A percentile compares a stretch with the other conserved stretches of the same genome.
Conservation (phyloP, 495 filamentous ascomycete genomes). For the Xylaria venustula region DNA sequence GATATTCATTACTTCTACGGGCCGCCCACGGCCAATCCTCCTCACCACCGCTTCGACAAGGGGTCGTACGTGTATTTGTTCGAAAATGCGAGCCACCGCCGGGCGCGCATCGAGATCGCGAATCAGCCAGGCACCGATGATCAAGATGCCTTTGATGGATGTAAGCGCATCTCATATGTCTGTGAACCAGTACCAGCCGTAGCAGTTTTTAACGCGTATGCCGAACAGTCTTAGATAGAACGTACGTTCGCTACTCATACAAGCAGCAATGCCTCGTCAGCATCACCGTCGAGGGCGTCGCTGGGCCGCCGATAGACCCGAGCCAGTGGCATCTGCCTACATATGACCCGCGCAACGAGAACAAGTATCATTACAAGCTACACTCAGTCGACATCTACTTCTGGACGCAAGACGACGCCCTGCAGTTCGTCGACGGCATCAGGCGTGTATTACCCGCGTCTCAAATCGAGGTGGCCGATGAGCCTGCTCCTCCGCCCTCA, state of each 20-base stretch:
- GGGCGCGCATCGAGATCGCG: slow-evolving; percentile 77
- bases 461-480: slow-evolving; percentile 60
- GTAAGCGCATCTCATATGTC: slow-evolving; percentile 46
- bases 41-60: slow-evolving; percentile 86
- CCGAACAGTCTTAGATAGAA: slow-evolving; percentile 57
- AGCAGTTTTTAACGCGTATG: slow-evolving; percentile 7
- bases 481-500: slow-evolving; percentile 47
- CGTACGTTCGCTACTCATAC: slow-evolving; percentile 69
- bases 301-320: slow-evolving; percentile 33
- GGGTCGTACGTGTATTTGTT: slow-evolving; percentile 87
- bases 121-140: slow-evolving; percentile 84
- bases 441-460: slow-evolving; percentile 56
- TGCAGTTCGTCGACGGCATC: slow-evolving; percentile 66
- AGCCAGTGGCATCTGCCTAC: slow-evolving; percentile 78
- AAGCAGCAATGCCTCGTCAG: slow-evolving; percentile 76
- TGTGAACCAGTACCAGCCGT: background rate
- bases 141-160: slow-evolving; percentile 85
- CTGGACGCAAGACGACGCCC: slow-evolving; percentile 75
- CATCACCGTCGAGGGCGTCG: slow-evolving; percentile 64
- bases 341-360: slow-evolving; percentile 65
- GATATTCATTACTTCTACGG: slow-evolving; percentile 90
- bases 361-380: slow-evolving; percentile 69
- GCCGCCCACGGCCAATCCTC: slow-evolving; percentile 64
- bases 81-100: slow-evolving; percentile 65
- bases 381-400: slow-evolving; percentile 89